Evolutionary conservation across 2,329 filamentous ascomycete species (phyloP), one percentile per base, ranked within the genome.

Genomic region (Colletotrichum ledebouriae): DNA sequence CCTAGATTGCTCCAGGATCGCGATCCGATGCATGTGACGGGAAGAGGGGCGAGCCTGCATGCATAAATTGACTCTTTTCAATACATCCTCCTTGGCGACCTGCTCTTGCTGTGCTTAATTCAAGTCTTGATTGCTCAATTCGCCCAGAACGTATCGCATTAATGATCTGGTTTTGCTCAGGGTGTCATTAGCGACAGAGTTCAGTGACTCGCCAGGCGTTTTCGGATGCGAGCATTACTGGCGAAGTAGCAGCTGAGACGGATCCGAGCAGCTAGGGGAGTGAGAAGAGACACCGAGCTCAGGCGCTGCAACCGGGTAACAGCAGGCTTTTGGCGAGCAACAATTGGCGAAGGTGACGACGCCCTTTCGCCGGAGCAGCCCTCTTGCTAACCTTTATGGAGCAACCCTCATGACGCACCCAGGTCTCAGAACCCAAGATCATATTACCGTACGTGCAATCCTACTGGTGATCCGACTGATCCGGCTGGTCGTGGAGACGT

Each of bases 221-320:
- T 34, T 60, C 46, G 34, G 56, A 64, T 39, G 47, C 46, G 39
- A 53, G 49, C 41, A 25, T 29, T n/a, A 49, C 41, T 66, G 41
- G 58, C 33, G 7, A n/a, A 13, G 29, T 39, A 20, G 13, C 44
- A 17, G 44, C 49, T 61, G 49, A 49, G 49, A 62, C 63, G n/a
- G 20, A 62, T 20, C 58, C 44, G 49, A 62, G 44, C 41, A 56
- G 49, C 57, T 55, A n/a, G 15, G 9, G 7, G 9, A 44, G 44
- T 15, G 57, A 50, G 15, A 29, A 37, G 33, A 20, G 20, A 10
- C 29, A 20, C 17, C 13, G 37, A 25, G 42, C 12, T 17, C 13
- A 1, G 50, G 50, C 34, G 17, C 34, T 50, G 57, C 57, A 41
- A 41, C 33, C 13, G 50, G 50, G 44, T 17, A 42, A 20, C 15